phyloP scores from a whole-genome alignment of 2,329 filamentous ascomycete species.

The Colletotrichum orchidophilum region DNA sequence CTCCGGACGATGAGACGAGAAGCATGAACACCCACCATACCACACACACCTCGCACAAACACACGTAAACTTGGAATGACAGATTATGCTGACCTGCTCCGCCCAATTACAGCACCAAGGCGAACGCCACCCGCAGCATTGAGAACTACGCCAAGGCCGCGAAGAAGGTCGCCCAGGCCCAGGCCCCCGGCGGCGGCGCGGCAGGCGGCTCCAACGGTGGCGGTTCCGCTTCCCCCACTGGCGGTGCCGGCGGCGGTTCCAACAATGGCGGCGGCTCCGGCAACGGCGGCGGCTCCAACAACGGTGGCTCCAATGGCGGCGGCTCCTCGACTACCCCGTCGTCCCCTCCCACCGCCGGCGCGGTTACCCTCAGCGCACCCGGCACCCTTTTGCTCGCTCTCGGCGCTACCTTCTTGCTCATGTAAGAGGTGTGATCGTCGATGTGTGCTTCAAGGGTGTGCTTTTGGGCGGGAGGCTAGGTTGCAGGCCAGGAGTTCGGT shows the following conservation, averaged over 20 bases:
- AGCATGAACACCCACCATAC: conserved; percentile 5
- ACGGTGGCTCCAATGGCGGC: conserved; percentile 27
- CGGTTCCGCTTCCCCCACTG: conserved; percentile 37
- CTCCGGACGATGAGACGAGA: conserved; percentile 23
- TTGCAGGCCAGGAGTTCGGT: conserved; percentile 13
- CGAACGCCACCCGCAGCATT: conserved; percentile 63
- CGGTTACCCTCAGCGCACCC: conserved; percentile 49
- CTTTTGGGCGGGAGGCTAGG: background rate
- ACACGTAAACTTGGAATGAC: background rate
- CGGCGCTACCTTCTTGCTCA: conserved; percentile 54
- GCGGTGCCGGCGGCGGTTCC: conserved; percentile 26
- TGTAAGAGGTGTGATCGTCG: conserved; percentile 35
- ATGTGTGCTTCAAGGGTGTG: background rate
- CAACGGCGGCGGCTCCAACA: conserved; percentile 23
- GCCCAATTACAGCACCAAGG: conserved; percentile 48
- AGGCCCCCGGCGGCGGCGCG: conserved; percentile 35
- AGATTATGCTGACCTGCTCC: conserved; percentile 15
- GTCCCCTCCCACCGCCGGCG: conserved; percentile 34
- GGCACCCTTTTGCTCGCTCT: conserved; percentile 54
- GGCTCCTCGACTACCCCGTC: conserved; percentile 14
- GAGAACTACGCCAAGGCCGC: conserved; percentile 56
- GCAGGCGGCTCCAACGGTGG: conserved; percentile 28
- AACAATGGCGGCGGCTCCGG: conserved; percentile 35
- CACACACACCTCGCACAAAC: background rate
- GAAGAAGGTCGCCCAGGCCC: conserved; percentile 38